Evolutionary conservation across 2,329 filamentous ascomycete genomes (phyloP), one percentile per base, ranked within the genome.

Genomic region (Huntiella abstrusa): DNA sequence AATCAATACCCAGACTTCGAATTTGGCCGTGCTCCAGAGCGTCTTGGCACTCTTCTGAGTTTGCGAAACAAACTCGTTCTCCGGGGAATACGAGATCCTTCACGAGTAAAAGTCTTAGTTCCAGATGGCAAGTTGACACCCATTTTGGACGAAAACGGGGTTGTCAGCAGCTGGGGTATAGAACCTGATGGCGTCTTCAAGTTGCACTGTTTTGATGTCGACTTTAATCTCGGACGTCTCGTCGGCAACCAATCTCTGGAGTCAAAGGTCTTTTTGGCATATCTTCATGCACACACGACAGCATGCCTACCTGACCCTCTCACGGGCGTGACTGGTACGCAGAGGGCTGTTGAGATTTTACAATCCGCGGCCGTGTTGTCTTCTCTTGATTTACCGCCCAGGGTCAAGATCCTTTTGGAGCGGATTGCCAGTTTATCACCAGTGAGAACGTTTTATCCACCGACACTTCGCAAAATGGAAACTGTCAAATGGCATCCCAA

Each of bases 231-330:
- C 0, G 65, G 71, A 0, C 59, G 66, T 2, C 53, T 81, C 0
- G 50, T 62, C 0, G 69, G 71, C n/a, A 70, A 66, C 51, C 67
- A 66, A 0, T 68, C 59, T 10, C 41, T 75, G 0, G 61, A 66
- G 7, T 71, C 69, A 54, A 71, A 68, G 44, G 57, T 80, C 0
- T 62, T 66, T 15, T 57, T 73, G 0, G 59, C 60, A 6, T 68
- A 69, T 22, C 55, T 78, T 0, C 72, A 78, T 50, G 71, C 67
- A 0, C 47, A 74, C 0, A 77, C 73, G 0, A 70, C 71, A 0
- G 63, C 64, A 42, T 70, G 62, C 19, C 55, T 73, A 0, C 64
- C 67, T 0, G 73, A 77, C 51, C 57, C 56, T 0, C 57, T 76
- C 0, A 71, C 66, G 0, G 41, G 53, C 0, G 55, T 57, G 4